Conservation (phyloP, 2,329 filamentous ascomycete species). For the Cercospora citrullina region DNA sequence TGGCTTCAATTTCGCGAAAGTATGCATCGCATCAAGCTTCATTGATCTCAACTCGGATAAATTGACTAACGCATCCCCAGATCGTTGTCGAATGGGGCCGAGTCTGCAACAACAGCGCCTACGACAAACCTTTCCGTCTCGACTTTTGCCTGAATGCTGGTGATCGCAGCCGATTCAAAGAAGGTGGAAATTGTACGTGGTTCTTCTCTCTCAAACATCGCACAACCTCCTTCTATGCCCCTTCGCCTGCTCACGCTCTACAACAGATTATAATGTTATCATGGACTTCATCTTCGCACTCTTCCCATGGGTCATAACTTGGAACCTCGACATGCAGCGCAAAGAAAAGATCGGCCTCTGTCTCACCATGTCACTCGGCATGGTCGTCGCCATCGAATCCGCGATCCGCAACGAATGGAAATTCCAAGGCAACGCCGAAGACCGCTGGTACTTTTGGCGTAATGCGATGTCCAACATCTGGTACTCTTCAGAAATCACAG, state of each 20-base stretch:
- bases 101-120: slow-evolving; percentile 46
- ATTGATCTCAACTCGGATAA: neutral
- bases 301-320: slow-evolving; percentile 55
- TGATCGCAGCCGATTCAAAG: slow-evolving; percentile 50
- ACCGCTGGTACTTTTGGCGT: slow-evolving; percentile 53
- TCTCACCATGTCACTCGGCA: slow-evolving; percentile 53
- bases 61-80: slow-evolving; percentile 16
- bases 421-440: slow-evolving; percentile 48
- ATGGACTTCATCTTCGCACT: slow-evolving; percentile 56
- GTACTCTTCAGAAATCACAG: slow-evolving; percentile 55
- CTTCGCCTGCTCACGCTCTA: neutral
- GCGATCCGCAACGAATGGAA: slow-evolving; percentile 54
- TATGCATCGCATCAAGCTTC: neutral
- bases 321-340: slow-evolving; percentile 50
- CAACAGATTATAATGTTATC: slow-evolving; percentile 54
- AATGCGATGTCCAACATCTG: slow-evolving; percentile 51
- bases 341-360: slow-evolving; percentile 55
- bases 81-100: slow-evolving; percentile 53
- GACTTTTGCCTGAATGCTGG: slow-evolving; percentile 47
- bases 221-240: neutral
- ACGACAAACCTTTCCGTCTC: slow-evolving; percentile 52
- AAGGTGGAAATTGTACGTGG: slow-evolving; percentile 52
- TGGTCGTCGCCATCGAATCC: slow-evolving; percentile 52
- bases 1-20: slow-evolving; percentile 50
- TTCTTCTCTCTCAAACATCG: neutral